These are phyloP conservation scores for Flaveria linearis DNA, from an alignment of 129 eudicot species.

Conservation along the genomic window DNA sequence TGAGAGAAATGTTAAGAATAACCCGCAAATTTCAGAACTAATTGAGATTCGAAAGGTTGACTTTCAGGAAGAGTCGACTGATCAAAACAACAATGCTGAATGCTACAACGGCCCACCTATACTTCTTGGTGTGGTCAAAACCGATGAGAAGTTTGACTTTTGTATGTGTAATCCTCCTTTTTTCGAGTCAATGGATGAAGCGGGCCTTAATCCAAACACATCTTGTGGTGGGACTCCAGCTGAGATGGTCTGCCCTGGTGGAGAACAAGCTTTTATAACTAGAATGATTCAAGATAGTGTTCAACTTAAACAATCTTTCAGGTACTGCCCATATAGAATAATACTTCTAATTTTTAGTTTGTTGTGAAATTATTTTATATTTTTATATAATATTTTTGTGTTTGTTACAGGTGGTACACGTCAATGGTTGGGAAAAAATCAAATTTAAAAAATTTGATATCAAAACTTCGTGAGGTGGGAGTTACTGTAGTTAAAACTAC, in stretches of 20 bases:
- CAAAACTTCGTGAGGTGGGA: constrained; percentile 71
- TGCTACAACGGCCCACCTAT: constrained; percentile 61
- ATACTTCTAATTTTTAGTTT: neutral
- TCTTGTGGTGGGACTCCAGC: constrained; percentile 93
- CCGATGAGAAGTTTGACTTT: constrained; percentile 81
- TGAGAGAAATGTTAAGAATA: constrained; percentile 63
- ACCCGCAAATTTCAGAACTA: constrained; percentile 70
- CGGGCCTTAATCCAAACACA: constrained; percentile 92
- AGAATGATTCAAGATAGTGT: constrained; percentile 80
- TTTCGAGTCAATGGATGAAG: constrained; percentile 82
- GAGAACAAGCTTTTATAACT: constrained; percentile 80
- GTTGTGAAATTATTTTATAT: neutral
- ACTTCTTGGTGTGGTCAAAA: constrained; percentile 70
- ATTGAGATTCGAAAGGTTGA: constrained; percentile 78
- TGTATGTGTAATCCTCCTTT: constrained; percentile 99
- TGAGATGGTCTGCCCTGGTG: constrained; percentile 98
- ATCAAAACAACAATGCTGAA: constrained; percentile 28
- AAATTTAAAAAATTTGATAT: constrained; percentile 59
- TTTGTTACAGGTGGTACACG: constrained; percentile 76
- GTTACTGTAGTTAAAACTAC: constrained; percentile 83
- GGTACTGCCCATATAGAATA: constrained; percentile 39
- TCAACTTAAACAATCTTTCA: constrained; percentile 61
- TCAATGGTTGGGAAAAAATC: constrained; percentile 92
- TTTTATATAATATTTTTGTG: neutral
- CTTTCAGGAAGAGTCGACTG: constrained; percentile 25